These are phyloP conservation scores for Flaveria robusta DNA, from an alignment of 129 eudicot species.

Conservation along the genomic window DNA sequence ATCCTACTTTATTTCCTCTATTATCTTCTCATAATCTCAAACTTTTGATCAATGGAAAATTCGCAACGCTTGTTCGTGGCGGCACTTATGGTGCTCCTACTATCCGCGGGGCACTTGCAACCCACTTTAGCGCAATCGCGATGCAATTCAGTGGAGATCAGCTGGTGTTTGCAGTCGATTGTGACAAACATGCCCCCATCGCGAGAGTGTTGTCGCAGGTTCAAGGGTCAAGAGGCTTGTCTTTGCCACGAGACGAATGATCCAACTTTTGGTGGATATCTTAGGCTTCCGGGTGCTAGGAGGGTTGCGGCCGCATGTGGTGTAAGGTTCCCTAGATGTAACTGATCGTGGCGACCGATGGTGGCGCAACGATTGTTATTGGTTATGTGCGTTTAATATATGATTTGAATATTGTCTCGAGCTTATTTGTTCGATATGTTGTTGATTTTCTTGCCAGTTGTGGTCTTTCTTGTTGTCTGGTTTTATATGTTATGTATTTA, in stretches of 20 bases:
- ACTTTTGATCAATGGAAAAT: background rate
- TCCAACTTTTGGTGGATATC: background rate
- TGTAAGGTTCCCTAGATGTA: background rate
- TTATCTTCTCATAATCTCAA: background rate
- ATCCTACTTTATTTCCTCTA: background rate
- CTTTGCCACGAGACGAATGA: background rate
- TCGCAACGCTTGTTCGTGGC: background rate
- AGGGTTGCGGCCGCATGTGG: background rate
- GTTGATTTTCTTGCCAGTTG: background rate
- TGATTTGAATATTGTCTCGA: background rate
- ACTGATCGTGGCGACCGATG: background rate
- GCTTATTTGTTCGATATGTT: no score
- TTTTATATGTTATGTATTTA: no score
- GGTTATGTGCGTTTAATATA: conserved; percentile 2
- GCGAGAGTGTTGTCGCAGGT: background rate
- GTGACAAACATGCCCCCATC: background rate
- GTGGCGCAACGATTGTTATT: background rate
- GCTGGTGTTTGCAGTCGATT: conserved; percentile 6
- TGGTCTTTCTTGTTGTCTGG: no score
- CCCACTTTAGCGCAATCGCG: background rate
- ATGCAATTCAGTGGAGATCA: background rate
- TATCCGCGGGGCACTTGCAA: background rate
- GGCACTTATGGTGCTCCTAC: background rate
- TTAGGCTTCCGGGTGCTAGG: conserved; percentile 10
- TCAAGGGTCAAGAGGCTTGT: conserved; percentile 12